phyloP scores from a whole-genome alignment of 2,329 filamentous ascomycete species.

The Monosporascus sp. region DNA sequence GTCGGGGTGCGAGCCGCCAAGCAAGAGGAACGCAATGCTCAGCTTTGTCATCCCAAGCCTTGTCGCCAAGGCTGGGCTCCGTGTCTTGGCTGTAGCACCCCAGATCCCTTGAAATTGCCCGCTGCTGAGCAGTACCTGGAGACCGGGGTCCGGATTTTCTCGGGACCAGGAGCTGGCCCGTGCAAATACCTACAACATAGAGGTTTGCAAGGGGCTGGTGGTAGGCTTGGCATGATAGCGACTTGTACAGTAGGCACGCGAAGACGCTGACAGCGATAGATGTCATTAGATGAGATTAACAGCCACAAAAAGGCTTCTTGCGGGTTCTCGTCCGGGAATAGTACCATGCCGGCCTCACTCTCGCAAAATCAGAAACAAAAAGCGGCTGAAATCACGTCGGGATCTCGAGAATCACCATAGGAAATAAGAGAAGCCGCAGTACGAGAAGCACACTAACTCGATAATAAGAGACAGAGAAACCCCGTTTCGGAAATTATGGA shows the following conservation, averaged over 20 bases:
- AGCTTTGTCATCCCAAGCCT: neutral
- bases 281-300: neutral
- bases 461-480: too few species aligned
- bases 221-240: too few species aligned
- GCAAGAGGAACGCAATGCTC: neutral
- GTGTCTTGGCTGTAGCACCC: neutral
- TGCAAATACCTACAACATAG: too few species aligned
- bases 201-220: too few species aligned
- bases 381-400: neutral
- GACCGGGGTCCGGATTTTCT: neutral
- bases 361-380: neutral
- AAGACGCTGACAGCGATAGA: neutral
- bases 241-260: neutral
- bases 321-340: neutral
- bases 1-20: neutral
- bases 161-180: too few species aligned
- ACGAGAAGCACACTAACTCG: too few species aligned
- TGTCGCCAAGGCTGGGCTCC: neutral
- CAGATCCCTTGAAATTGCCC: neutral
- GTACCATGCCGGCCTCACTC: neutral
- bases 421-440: too few species aligned
- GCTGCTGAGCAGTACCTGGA: neutral
- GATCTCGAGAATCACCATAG: neutral
- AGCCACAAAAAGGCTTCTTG: neutral
- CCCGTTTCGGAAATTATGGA: too few species aligned